Conservation (phyloP, 2,329 filamentous ascomycete genomes). For the Colletotrichum gloeosporioides region DNA sequence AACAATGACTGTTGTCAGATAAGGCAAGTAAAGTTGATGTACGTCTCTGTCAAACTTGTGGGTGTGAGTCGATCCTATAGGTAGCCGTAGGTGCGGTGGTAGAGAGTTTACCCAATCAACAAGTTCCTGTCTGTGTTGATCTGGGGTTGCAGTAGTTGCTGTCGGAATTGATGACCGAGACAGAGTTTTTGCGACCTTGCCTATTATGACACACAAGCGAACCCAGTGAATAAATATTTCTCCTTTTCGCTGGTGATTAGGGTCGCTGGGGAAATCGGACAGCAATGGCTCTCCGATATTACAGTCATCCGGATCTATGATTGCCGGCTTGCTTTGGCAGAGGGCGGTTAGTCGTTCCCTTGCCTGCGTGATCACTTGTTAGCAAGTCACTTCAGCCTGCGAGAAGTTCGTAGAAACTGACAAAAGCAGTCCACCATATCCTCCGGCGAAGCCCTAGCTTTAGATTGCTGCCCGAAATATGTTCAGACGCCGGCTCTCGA, state of each 20-base stretch:
- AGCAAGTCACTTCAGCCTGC: neutral
- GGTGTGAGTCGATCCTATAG: slow-evolving; percentile 32
- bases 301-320: slow-evolving; percentile 47
- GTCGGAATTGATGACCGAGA: slow-evolving; percentile 26
- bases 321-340: slow-evolving; percentile 47
- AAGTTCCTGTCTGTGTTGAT: slow-evolving; percentile 35
- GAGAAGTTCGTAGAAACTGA: neutral
- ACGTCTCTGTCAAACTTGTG: slow-evolving; percentile 42
- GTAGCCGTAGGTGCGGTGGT: slow-evolving; percentile 36
- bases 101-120: slow-evolving; percentile 39
- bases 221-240: slow-evolving; percentile 48
- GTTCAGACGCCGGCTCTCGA: slow-evolving; percentile 34
- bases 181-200: slow-evolving; percentile 41
- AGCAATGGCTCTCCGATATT: slow-evolving; percentile 41
- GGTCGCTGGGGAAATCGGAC: slow-evolving; percentile 41
- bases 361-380: slow-evolving; percentile 23
- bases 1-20: slow-evolving; percentile 45
- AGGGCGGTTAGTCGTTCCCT: slow-evolving; percentile 44
- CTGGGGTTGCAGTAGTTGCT: slow-evolving; percentile 24
- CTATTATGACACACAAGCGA: slow-evolving; percentile 43
- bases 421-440: slow-evolving; percentile 50
- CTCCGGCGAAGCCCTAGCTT: slow-evolving; percentile 35
- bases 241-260: slow-evolving; percentile 35
- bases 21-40: slow-evolving; percentile 46
- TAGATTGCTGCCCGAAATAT: neutral